These are phyloP conservation scores for Mollisiaceae sp. DNA, from an alignment of 2,329 filamentous ascomycete genomes.

Conservation along the genomic window DNA sequence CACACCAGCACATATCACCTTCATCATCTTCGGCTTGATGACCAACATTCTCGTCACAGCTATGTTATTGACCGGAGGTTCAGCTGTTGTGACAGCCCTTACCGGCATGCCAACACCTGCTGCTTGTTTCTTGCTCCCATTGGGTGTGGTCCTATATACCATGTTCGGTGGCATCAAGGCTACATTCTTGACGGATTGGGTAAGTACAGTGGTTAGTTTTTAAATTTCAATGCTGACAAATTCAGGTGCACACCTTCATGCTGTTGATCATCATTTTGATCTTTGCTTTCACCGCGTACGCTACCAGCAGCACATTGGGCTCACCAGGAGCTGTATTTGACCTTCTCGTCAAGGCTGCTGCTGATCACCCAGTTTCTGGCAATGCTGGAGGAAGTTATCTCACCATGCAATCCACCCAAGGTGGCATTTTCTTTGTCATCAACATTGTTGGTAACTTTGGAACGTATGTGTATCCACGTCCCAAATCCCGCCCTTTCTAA, in stretches of 20 bases:
- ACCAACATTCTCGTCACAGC: slow-evolving; percentile 88
- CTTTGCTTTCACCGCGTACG: slow-evolving; percentile 83
- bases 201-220: background rate
- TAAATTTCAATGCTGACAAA: slow-evolving; percentile 54
- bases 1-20: slow-evolving; percentile 72
- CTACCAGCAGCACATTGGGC: slow-evolving; percentile 72
- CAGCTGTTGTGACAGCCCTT: slow-evolving; percentile 72
- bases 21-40: slow-evolving; percentile 80
- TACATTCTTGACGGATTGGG: slow-evolving; percentile 71
- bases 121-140: slow-evolving; percentile 81
- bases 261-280: slow-evolving; percentile 84
- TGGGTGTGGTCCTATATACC: slow-evolving; percentile 84
- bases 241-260: slow-evolving; percentile 76
- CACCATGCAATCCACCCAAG: slow-evolving; percentile 82
- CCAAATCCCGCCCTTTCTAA: slow-evolving; percentile 43
- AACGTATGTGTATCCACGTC: slow-evolving; percentile 36
- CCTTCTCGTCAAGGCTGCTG: slow-evolving; percentile 70
- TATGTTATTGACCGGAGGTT: slow-evolving; percentile 86
- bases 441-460: slow-evolving; percentile 86
- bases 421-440: slow-evolving; percentile 89
- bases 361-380: slow-evolving; percentile 74
- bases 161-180: slow-evolving; percentile 81
- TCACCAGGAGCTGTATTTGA: slow-evolving; percentile 81
- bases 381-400: slow-evolving; percentile 84
- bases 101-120: slow-evolving; percentile 79